A percentile compares a stretch with the other conserved stretches of the same genome.
Evolutionary conservation across 2,329 filamentous ascomycete genomes (phyloP).

Genomic region (Penicillium freii): DNA sequence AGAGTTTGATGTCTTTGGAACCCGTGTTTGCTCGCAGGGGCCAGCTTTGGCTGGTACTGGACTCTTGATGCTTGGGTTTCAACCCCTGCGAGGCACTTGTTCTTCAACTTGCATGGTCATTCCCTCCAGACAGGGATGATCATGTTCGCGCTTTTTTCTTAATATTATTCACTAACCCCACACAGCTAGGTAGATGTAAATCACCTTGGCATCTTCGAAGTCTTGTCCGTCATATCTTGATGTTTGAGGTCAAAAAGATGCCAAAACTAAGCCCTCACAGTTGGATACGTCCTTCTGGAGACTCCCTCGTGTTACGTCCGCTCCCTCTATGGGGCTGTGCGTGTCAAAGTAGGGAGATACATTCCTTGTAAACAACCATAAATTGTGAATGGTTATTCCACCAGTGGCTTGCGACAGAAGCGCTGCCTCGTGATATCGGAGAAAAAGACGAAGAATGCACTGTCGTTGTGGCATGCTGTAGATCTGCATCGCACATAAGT

Average conservation of each 20-base stretch:
- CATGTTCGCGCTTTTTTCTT: neutral
- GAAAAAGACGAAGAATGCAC: neutral
- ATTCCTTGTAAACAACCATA: constrained; percentile 24
- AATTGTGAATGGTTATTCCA: neutral
- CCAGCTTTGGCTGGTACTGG: neutral
- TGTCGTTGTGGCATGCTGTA: neutral
- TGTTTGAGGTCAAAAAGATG: constrained; percentile 48
- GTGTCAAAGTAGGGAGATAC: constrained; percentile 48
- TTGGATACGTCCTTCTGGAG: constrained; percentile 28
- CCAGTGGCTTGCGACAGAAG: neutral
- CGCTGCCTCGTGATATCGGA: neutral
- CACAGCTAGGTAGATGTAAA: constrained; percentile 5
- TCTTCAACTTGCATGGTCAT: neutral
- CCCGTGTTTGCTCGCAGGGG: neutral
- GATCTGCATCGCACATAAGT: neutral
- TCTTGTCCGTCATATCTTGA: constrained; percentile 44
- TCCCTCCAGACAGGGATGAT: constrained; percentile 3
- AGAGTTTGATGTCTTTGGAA: neutral
- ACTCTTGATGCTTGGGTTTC: constrained; percentile 2
- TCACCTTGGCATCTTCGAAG: constrained; percentile 45
- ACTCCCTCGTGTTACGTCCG: constrained; percentile 47
- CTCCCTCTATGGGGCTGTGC: constrained; percentile 38
- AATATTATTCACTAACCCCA: neutral
- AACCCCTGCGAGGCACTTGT: neutral
- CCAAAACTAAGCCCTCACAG: constrained; percentile 37